Base-by-base conservation (phyloP, 345 rosid species). In the Euphorbia tirucalli region DNA sequence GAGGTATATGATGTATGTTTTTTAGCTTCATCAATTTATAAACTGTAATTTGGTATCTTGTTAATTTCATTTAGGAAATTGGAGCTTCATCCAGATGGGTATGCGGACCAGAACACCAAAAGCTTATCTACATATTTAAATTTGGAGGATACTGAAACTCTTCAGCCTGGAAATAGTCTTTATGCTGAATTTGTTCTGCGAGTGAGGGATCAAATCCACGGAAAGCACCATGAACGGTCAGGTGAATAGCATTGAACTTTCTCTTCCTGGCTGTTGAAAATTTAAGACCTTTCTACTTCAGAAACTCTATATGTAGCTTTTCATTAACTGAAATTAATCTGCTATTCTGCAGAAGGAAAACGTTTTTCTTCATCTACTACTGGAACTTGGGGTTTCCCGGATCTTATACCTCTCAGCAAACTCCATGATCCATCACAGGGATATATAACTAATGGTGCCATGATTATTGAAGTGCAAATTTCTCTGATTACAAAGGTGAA, bases 401-500 rank as follows among this genome's bases (percentile, higher is more conserved):
- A n/a, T 15, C 32, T 67, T 50, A 27, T 67, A 57, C 6, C 70
- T 18, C 70, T 67, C 15, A 35, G 31, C 6, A 57, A 67, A 6
- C 28, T 67, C 27, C 9, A 67, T n/a, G 22, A 13, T 19, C 21
- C 9, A 27, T 1, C 57, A 4, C 31, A 1, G 18, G 70, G 70
- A 3, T 67, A 8, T 67, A 21, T 67, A 31, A 60, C 28, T 9
- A 50, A 67, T 50, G 39, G 35, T 50, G 32, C 41, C 9, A 7
- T 66, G 44, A 24, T 3, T 18, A 5, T 66, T 4, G 58, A 66
- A 52, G 70, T 31, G 14, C 43, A 28, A n/a, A 66, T 66, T 66
- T 21, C 31, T 30, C 14, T 50, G 16, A 30, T 49, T 8, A 18
- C 16, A 24, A 37, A 14, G 70, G 57, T 31, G 22, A 28, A 66